Conservation (phyloP, 2,329 filamentous ascomycete species). For the Daldinia sp. region DNA sequence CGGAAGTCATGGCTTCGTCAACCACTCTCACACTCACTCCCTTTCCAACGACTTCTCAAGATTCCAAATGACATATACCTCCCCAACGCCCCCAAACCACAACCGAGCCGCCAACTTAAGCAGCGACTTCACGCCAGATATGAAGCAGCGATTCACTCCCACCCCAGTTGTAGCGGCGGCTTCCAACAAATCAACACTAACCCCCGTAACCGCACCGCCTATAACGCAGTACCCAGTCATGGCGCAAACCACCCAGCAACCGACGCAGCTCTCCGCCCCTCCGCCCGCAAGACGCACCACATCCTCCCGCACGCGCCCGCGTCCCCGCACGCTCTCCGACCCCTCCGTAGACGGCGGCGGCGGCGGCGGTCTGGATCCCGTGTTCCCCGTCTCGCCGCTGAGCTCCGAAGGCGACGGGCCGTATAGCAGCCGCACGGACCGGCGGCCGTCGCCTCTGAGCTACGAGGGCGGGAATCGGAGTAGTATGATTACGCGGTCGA, state of each 20-base stretch:
- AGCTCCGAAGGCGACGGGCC: conserved; percentile 12
- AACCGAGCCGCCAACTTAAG: background rate
- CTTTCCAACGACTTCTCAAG: conserved; percentile 9
- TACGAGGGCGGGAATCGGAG: background rate
- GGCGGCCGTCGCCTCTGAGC: conserved; percentile 22
- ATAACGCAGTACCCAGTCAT: conserved; percentile 27
- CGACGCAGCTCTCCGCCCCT: background rate
- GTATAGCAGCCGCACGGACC: background rate
- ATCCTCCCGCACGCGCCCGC: conserved; percentile 1
- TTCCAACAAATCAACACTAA: background rate
- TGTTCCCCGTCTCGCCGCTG: conserved; percentile 31
- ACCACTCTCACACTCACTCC: conserved; percentile 3
- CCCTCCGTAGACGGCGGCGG: conserved; percentile 23
- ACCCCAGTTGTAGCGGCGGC: background rate
- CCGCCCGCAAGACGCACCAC: background rate
- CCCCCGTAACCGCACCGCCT: background rate
- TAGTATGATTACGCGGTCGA: background rate
- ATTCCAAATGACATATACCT: conserved; percentile 12
- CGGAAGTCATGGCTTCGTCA: background rate
- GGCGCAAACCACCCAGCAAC: conserved; percentile 15
- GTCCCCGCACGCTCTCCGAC: conserved; percentile 30
- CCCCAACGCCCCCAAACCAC: background rate
- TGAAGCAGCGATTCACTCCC: conserved; percentile 21
- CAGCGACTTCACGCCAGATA: conserved; percentile 20
- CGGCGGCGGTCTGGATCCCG: background rate